Evolutionary conservation across 192 early-diverging fungal species (phyloP).

Genomic region (Funneliformis geosporum): DNA sequence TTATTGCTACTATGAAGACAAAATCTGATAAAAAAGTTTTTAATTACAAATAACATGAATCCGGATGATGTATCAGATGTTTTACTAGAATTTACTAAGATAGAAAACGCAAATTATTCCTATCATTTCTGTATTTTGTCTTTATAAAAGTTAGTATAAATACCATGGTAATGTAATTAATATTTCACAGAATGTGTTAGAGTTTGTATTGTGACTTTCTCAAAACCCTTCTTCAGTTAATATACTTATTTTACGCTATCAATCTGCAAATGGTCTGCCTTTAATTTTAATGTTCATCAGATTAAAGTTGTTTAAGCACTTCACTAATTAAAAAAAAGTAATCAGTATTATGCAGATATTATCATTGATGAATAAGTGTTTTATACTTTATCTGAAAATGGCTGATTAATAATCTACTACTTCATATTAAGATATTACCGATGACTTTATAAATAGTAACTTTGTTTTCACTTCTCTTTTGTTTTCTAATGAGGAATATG

Average conservation of each 20-base stretch:
- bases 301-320: not conserved
- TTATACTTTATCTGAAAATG: not conserved
- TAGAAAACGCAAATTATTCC: not conserved
- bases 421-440: not conserved
- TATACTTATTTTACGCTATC: not conserved
- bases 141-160: not conserved
- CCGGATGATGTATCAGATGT: not conserved
- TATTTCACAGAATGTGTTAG: not conserved
- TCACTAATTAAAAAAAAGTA: not conserved
- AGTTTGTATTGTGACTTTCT: not conserved
- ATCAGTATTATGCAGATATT: conserved; percentile 2
- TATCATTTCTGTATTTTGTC: not conserved
- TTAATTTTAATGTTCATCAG: not conserved
- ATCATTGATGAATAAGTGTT: not conserved
- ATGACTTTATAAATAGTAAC: not conserved
- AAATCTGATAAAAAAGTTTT: not conserved
- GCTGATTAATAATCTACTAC: not conserved
- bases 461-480: conserved; percentile 9
- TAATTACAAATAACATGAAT: not conserved
- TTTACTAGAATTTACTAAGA: not conserved
- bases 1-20: too few relatives aligned
- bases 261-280: not conserved
- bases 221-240: not conserved
- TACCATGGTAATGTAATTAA: conserved; percentile 4
- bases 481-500: not conserved